Percentiles rank a stretch among this genome's conserved stretches.
Conservation (phyloP, 139 green algal species). For the Chlorella ohadii region DNA sequence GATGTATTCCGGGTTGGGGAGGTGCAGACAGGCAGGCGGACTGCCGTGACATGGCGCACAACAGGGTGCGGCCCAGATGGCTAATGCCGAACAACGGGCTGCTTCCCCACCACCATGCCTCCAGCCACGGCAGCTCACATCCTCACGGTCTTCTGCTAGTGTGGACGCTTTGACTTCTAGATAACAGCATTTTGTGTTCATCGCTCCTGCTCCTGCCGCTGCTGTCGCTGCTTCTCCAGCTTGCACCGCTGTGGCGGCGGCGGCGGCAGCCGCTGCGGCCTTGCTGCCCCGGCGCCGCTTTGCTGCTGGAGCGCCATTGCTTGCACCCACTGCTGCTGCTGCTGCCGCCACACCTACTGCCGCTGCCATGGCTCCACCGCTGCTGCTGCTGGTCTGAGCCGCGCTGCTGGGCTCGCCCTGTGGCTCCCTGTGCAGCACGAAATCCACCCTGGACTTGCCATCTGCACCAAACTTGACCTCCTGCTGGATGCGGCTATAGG, state of each 20-base stretch:
- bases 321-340: no score
- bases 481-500: slow-evolving; percentile 36
- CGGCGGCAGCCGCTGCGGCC: background rate
- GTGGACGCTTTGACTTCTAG: slow-evolving; percentile 78
- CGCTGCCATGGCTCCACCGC: background rate
- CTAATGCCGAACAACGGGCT: no score
- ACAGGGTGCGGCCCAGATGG: no score
- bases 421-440: slow-evolving; percentile 32
- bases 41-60: no score
- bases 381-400: background rate
- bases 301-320: no score
- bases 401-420: background rate
- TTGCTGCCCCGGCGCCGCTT: background rate
- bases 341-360: background rate
- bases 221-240: background rate
- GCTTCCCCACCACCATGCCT: no score
- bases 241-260: background rate
- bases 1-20: no score
- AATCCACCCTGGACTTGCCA: slow-evolving; percentile 44
- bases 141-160: slow-evolving; percentile 40
- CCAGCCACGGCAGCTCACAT: background rate
- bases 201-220: background rate
- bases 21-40: no score
- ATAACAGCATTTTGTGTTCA: background rate
- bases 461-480: slow-evolving; percentile 59